phyloP scores from a whole-genome alignment of 495 filamentous ascomycete species.

The Tuber brumale region DNA sequence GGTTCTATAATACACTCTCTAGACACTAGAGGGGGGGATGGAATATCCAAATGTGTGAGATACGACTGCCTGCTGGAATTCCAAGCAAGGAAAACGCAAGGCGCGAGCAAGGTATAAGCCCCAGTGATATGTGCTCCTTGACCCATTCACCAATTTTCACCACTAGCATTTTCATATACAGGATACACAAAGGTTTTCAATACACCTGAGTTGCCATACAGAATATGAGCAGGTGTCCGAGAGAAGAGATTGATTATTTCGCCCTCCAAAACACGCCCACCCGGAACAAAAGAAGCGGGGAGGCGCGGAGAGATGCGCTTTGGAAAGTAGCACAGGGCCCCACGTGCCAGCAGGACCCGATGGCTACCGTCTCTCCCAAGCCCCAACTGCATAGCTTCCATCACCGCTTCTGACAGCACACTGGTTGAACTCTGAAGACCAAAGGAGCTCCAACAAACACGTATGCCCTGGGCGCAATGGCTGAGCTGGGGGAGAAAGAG shows the following conservation, averaged over 20 bases:
- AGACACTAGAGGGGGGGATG: neutral
- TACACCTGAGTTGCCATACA: neutral
- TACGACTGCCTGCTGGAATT: neutral
- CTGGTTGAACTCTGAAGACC: neutral
- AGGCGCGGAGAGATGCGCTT: neutral
- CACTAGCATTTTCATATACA: neutral
- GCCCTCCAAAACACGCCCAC: neutral
- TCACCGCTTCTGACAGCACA: neutral
- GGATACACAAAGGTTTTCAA: neutral
- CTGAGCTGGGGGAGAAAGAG: neutral
- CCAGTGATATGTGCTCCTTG: neutral
- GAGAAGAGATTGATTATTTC: neutral
- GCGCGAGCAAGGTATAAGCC: neutral
- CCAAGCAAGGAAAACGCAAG: neutral
- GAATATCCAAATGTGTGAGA: neutral
- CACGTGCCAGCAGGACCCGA: neutral
- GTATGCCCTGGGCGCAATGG: neutral
- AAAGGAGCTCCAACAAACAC: neutral
- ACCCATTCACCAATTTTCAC: neutral
- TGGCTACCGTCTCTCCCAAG: neutral
- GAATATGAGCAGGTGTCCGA: neutral
- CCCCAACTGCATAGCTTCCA: neutral
- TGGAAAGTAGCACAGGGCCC: neutral
- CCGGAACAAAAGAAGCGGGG: neutral
- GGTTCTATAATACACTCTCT: neutral